Base-by-base conservation (phyloP, 2,329 filamentous ascomycete genomes). In the Alternaria panax region DNA sequence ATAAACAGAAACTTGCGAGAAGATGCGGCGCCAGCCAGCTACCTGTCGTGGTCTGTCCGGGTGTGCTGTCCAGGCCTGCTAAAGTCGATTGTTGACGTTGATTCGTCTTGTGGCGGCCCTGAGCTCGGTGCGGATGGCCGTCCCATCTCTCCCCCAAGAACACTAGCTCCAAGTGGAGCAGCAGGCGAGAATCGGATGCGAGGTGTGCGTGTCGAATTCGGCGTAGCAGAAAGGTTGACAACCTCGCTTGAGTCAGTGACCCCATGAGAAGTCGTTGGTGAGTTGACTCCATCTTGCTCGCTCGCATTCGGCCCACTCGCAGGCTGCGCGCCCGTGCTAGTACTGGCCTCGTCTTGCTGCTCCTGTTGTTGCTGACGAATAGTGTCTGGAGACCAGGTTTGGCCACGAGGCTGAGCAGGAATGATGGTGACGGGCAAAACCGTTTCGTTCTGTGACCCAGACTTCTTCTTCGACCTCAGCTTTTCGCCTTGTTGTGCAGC, bases 371-470 rank as follows among this genome's bases (percentile, higher is more conserved):
- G 63, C 28, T 66, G 67, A n/a, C 65, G 60, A 11, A 74, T 60
- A 16, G 73, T 72, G 40, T 76, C 73, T 2, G 85, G 84, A 41
- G 82, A 85, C 84, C 85, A 87, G 6, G 83, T 84, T 45, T 85
- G 78, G 34, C 83, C 83, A 38, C 84, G 80, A 24, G 82, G 82
- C 60, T 86, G 84, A 4, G 86, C 86, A 3, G 87, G 87, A 51
- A 89, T 87, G 28, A 89, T 81, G 0, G 86, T 89, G 20, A 88
- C 82, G 2, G 86, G 85, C 12, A 87, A 67, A 20, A 83, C 77
- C 7, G 72, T 70, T 20, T 82, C 79, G 3, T 74, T 66, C 41
- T 73, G 68, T 18, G 72, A 68, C 18, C 64, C 70, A 30, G 51
- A 74, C 47, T 67, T 71, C 65, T 67, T 80, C 71, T 71, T 79